phyloP scores from a whole-genome alignment of 768 basidiomycete genomes.

The Sistotremastrum suecicum region DNA sequence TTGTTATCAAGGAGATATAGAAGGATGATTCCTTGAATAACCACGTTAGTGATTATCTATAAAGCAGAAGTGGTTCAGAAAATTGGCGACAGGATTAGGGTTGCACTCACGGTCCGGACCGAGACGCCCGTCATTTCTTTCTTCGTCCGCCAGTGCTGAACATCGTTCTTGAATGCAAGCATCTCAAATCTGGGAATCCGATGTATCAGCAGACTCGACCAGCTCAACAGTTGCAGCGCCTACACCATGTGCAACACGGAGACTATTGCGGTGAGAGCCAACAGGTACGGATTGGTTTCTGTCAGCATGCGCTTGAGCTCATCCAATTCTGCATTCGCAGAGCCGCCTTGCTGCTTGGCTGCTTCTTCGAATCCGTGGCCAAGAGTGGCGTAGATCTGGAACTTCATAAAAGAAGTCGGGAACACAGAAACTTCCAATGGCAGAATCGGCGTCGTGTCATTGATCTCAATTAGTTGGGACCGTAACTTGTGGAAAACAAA shows the following conservation, averaged over 20 bases:
- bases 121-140: conserved; percentile 94
- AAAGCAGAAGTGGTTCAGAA: conserved; percentile 9
- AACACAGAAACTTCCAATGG: conserved; percentile 76
- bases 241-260: conserved; percentile 79
- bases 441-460: conserved; percentile 61
- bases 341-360: conserved; percentile 55
- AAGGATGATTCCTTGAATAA: conserved; percentile 81
- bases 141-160: conserved; percentile 89
- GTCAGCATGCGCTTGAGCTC: conserved; percentile 91
- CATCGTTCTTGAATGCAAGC: conserved; percentile 90
- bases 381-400: conserved; percentile 76
- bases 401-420: conserved; percentile 78
- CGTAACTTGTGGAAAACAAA: conserved; percentile 20
- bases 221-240: conserved; percentile 18
- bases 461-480: conserved; percentile 73
- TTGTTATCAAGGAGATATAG: conserved; percentile 93
- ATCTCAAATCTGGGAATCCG: conserved; percentile 62
- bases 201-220: conserved; percentile 4
- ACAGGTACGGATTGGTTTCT: conserved; percentile 80
- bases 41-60: conserved; percentile 80
- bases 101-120: conserved; percentile 44
- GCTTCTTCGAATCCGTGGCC: conserved; percentile 80
- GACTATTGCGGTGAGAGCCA: conserved; percentile 72
- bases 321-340: conserved; percentile 63
- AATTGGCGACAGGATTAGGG: conserved; percentile 1